Evolutionary conservation across 2,329 filamentous ascomycete species (phyloP).

Genomic region (Mariannaea elegans): DNA sequence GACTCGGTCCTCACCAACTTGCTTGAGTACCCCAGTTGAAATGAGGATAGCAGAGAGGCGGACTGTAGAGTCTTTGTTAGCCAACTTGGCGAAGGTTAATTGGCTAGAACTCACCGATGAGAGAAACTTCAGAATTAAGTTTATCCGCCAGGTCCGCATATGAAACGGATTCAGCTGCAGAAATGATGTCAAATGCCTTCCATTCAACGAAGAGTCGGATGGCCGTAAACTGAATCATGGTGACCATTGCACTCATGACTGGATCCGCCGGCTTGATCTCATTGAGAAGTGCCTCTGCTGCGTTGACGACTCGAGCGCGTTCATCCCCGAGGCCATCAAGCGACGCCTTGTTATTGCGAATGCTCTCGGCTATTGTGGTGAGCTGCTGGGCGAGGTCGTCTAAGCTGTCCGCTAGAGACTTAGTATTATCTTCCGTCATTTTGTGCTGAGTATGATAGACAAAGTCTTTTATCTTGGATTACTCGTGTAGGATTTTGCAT

Average conservation of each 20-base stretch:
- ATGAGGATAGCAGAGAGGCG: conserved; percentile 3
- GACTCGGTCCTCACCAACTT: not conserved
- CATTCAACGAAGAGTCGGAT: conserved; percentile 13
- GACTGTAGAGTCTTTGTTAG: not conserved
- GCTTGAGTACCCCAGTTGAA: not conserved
- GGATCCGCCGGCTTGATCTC: not conserved
- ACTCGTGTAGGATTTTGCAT: not conserved
- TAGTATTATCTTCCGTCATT: not conserved
- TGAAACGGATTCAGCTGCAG: not conserved
- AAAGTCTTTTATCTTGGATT: not conserved
- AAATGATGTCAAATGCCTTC: conserved; percentile 9
- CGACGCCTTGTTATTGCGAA: not conserved
- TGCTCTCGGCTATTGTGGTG: not conserved
- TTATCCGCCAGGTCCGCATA: not conserved
- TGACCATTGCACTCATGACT: not conserved
- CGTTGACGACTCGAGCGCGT: not conserved
- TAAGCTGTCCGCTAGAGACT: not conserved
- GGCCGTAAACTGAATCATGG: not conserved
- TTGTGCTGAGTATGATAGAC: not conserved
- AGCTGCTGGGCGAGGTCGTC: not conserved
- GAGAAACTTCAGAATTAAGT: not conserved
- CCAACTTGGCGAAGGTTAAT: fast-evolving
- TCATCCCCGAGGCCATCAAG: not conserved
- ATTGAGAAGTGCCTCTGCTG: not conserved
- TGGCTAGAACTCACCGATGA: not conserved